Base-by-base conservation (phyloP, 2,329 filamentous ascomycete species). In the Alternaria sp. region DNA sequence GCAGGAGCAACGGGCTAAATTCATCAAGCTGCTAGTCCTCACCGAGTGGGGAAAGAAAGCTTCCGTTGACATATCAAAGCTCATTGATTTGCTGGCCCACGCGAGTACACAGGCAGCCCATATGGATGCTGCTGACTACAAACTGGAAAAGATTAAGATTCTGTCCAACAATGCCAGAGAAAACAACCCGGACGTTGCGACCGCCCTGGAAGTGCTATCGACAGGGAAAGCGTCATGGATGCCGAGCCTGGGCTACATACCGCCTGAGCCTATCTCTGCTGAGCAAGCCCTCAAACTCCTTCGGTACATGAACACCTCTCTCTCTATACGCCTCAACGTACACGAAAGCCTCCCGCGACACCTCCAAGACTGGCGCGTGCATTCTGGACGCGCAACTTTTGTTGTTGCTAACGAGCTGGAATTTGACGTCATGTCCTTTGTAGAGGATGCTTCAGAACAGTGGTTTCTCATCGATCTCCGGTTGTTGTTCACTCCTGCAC, bases 391-490 rank as follows among this genome's bases (percentile, higher is more conserved):
- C 53, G 95, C 92, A 7, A 98, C 94, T 0, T 99, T 99, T 78
- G 87, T 84, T 50, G 92, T 98, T 2, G 83, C 88, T 3, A 88
- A 88, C 57, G 95, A 98, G 78, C 97, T 97, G 72, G 95, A 98
- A 78, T 88, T 98, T 20, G 96, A 98, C 76, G 86, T 99, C 55
- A 94, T 94, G 1, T 92, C 98, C 66, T 93, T 92, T 18, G 91
- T 94, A 70, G 94, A 98, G 75, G 91, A 96, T 68, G 88, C 90
- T 18, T 85, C 89, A 30, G 91, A 92, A 58, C 94, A 96, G 72
- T 96, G 97, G 76, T 97, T 92, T 85, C 97, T 98, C 76, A 92
- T 98, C 65, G 94, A 98, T 78, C 89, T 98, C 72, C 89, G 94
- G 63, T 94, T 97, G 71, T 83, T 89, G 14, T 99, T 97, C 77